Evolutionary conservation across 176 grass and related monocot genomes (phyloP), one percentile per base, ranked within the genome.

Genomic region (Oryza longistaminata): DNA sequence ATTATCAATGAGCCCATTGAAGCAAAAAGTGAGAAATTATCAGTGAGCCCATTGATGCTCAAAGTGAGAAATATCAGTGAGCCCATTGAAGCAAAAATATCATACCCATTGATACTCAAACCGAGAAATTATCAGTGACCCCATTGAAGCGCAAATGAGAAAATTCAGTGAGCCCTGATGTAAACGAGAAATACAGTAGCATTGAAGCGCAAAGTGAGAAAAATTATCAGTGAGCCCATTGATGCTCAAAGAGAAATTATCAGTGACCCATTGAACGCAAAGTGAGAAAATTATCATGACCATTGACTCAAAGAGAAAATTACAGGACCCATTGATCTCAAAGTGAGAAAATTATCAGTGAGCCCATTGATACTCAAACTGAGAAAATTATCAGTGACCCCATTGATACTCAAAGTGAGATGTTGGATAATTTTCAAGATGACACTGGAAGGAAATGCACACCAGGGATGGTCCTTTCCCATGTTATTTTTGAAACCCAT

Each of bases 401-500:
- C 43, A 34, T 49, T 53, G 71, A 71, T 77, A 67, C 50, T 25
- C 70, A 77, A 83, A 39, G 3, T 81, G 60, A 55, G 72, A 49
- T 64, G 44, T 48, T 34, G 22, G 75, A 75, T 85, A 74, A 81
- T 66, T 75, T 35, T 85, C 71, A 78, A 50, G 76, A 83, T 68
- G 72, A 25, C 64, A 49, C 45, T 65, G 42, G 53, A 74, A 70
- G 50, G 82, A 86, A 87, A 86, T 82, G 16, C 25, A 76, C 70
- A 66, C 43, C n/a, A 35, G 81, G 45, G 73, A 87, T n/a, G 40
- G 61, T 77, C 68, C 77, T 87, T 82, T 55, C 79, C 61, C 80
- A 86, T 68, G 75, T n/a, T 2, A 73, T 86, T 79, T 75, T 91
- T 55, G 81, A 90, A 80, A 88, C 83, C 82, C 74, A 48, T 74